phyloP scores from a whole-genome alignment of 176 grass and related monocot genomes.

The Eremochloa ophiuroides region DNA sequence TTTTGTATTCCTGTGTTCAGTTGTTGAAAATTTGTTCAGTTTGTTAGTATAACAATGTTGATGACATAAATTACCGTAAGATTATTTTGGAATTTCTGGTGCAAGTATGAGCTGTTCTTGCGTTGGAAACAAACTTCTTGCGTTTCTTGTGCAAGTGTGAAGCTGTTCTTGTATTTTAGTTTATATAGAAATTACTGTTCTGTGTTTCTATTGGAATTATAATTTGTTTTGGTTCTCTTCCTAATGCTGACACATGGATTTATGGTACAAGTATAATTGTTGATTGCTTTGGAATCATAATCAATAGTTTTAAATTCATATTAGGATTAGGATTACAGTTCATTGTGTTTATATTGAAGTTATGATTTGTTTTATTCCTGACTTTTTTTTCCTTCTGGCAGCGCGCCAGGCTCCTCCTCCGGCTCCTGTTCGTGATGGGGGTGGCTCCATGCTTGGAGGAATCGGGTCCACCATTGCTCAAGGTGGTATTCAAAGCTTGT shows the following conservation, averaged over 20 bases:
- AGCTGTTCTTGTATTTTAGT: background rate
- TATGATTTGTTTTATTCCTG: background rate
- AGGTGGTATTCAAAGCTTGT: constrained; percentile 33
- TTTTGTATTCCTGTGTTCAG: background rate
- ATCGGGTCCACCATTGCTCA: constrained; percentile 91
- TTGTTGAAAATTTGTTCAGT: background rate
- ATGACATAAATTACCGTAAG: background rate
- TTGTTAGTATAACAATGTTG: background rate
- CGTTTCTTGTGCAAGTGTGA: no score
- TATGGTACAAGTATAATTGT: background rate
- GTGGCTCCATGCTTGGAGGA: constrained; percentile 66
- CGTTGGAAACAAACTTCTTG: background rate
- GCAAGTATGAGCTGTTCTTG: background rate
- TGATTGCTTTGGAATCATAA: background rate
- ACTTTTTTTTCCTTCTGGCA: constrained; percentile 11
- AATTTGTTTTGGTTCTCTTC: background rate
- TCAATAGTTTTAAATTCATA: background rate
- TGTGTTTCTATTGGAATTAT: background rate
- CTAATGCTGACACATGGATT: background rate
- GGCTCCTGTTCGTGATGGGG: constrained; percentile 46
- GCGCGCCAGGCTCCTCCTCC: constrained; percentile 62
- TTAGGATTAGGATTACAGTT: background rate
- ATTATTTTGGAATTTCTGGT: background rate
- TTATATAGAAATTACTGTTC: background rate
- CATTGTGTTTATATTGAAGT: background rate